Base-by-base conservation (phyloP, 2,329 filamentous ascomycete genomes). In the Aspergillus quadricinctus region DNA sequence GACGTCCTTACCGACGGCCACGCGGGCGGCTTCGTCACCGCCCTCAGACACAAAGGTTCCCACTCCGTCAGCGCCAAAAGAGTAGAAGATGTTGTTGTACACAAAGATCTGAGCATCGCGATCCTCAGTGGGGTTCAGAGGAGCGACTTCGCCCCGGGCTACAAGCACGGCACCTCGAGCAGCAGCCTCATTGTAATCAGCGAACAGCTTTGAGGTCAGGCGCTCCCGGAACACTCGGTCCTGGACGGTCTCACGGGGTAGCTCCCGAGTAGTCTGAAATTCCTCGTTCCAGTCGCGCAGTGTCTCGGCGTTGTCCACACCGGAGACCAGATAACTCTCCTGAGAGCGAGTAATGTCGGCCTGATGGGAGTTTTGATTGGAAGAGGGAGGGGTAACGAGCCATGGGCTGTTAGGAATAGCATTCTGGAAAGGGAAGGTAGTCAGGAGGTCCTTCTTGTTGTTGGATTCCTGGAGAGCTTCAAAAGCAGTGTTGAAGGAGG, bases 41-140 rank as follows among this genome's bases (percentile, higher is more conserved):
- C 94, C 94, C 77, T 99, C 94, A 3, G 89, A 92, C 10, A 92
- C 92, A 74, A 99, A 99, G 17, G 94, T 99, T 46, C 94, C 93
- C 48, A 97, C 94, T 52, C 94, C 95, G 72, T 99, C 94, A 48
- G 94, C 93, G 60, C 94, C 94, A 66, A 97, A 97, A 0, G 94
- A 97, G 80, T 96, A 99, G 80, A 99, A 99, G 64, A 99, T 92
- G 76, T 99, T 99, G 81, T 97, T 97, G 80, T 97, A 97, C 25
- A 99, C 93, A 69, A 96, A 99, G 63, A 99, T 99, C 73, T 99
- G 94, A 3, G 94, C 94, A 72, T 99, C 93, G 64, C 83, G 85
- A 61, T 83, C 87, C 77, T 99, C 94, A 0, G 93, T 97, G 6
- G 94, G 95, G 77, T 99, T 99, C 54, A 99, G 78, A 6, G 94